A percentile compares a stretch with the other conserved stretches of the same genome.
These are phyloP conservation scores for Erythrobasidium hasegawianum DNA, from an alignment of 1,284 basidiomycete genomes.

Conservation along the genomic window DNA sequence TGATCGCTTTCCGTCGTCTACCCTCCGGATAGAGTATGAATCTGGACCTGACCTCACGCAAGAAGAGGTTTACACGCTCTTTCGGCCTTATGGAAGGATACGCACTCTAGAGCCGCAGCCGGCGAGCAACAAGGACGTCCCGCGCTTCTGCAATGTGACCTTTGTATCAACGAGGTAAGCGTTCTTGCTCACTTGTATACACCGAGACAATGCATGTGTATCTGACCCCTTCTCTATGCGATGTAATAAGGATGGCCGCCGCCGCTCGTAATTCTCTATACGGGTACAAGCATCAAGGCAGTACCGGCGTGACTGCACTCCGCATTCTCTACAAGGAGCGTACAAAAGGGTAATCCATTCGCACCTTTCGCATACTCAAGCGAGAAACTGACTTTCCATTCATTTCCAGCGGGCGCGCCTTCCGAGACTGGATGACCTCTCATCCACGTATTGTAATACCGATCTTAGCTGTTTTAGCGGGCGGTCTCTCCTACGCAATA, in stretches of 20 bases:
- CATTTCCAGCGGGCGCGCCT: slow-evolving; percentile 62
- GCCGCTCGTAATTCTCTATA: slow-evolving; percentile 83
- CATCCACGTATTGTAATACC: slow-evolving; percentile 88
- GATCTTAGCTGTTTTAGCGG: slow-evolving; percentile 77
- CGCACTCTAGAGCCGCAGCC: slow-evolving; percentile 61
- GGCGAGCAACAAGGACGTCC: slow-evolving; percentile 18
- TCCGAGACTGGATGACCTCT: slow-evolving; percentile 74
- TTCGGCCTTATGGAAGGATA: slow-evolving; percentile 78
- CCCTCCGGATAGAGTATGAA: slow-evolving; percentile 74
- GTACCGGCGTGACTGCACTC: slow-evolving; percentile 36
- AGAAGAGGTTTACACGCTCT: slow-evolving; percentile 40
- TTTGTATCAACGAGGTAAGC: slow-evolving; percentile 54
- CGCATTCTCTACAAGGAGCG: slow-evolving; percentile 42
- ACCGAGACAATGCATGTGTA: slow-evolving; percentile 9
- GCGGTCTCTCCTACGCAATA: slow-evolving; percentile 80
- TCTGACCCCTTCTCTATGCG: too few species aligned
- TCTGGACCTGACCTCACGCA: slow-evolving; percentile 53
- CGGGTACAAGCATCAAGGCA: slow-evolving; percentile 56
- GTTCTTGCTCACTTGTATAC: not conserved
- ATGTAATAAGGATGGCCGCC: slow-evolving; percentile 57
- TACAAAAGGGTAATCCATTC: slow-evolving; percentile 12
- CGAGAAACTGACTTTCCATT: not conserved
- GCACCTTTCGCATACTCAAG: not conserved
- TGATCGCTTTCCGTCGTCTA: slow-evolving; percentile 68
- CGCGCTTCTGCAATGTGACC: slow-evolving; percentile 61